A percentile compares a stretch with the other conserved stretches of the same genome.
Conservation (phyloP, 2,329 filamentous ascomycete species). For the Trichoderma atrobrunneum region DNA sequence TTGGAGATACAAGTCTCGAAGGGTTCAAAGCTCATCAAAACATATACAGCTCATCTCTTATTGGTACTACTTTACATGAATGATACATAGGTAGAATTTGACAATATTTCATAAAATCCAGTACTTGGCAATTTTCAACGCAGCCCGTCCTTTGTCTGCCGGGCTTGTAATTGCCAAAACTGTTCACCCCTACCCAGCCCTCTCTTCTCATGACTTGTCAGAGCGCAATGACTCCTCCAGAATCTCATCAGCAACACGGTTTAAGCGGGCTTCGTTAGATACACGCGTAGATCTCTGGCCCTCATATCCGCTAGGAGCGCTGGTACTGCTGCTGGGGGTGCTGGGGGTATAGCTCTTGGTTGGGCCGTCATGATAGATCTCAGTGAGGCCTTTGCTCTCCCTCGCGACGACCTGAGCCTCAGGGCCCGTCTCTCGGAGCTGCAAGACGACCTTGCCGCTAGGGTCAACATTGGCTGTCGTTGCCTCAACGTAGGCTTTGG, state of each 20-base stretch:
- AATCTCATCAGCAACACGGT: slow-evolving; percentile 31
- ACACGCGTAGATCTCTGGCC: neutral
- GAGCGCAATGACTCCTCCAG: slow-evolving; percentile 21
- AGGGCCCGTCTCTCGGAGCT: slow-evolving; percentile 38
- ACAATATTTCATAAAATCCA: slow-evolving; percentile 6
- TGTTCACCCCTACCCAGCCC: slow-evolving; percentile 38
- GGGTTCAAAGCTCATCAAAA: neutral
- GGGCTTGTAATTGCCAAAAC: slow-evolving; percentile 40
- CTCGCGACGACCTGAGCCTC: slow-evolving; percentile 45
- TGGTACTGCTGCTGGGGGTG: neutral
- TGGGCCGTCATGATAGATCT: slow-evolving; percentile 32
- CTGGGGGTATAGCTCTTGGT: slow-evolving; percentile 23
- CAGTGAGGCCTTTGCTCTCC: slow-evolving; percentile 41
- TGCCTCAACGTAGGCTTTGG: slow-evolving; percentile 53
- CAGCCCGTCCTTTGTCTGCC: slow-evolving; percentile 19
- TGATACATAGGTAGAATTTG: slow-evolving; percentile 18
- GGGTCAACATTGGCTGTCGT: slow-evolving; percentile 46
- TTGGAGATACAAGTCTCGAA: neutral
- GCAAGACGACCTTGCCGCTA: slow-evolving; percentile 47
- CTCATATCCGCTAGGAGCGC: neutral
- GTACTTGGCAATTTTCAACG: slow-evolving; percentile 17
- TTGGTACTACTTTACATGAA: slow-evolving; percentile 21
- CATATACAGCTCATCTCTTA: neutral
- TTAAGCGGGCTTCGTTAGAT: slow-evolving; percentile 24
- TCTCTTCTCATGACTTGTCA: slow-evolving; percentile 60